Evolutionary conservation across 177 flowering plant species (phyloP), one percentile per base, ranked within the genome.

Genomic region (Vitis hybrid): DNA sequence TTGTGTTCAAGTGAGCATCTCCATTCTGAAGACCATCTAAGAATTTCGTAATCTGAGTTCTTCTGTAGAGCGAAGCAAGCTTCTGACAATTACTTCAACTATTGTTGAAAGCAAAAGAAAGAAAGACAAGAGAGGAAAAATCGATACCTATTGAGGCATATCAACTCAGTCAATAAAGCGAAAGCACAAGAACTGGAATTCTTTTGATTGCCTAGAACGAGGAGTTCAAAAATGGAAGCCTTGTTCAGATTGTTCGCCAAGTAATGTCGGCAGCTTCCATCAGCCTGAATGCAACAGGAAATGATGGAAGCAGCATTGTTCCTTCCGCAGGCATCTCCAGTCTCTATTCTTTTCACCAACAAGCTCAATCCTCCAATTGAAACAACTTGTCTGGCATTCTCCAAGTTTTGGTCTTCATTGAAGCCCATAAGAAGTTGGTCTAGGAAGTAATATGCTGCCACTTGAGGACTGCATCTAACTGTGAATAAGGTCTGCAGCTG

Each of bases 371-470:
- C 93, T 51, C 93, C 93, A 15, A 84, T 80, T 1, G 87, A 71
- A 18, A 89, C 77, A 14, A 86, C 77, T 53, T 83, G 82, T 61
- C 79, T 74, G 2, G 88, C 87, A 76, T 87, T 89, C 74, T 86
- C 90, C 5, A 78, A 45, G 75, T 84, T 87, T 55, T 74, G 77
- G 59, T 84, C 91, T 59, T 84, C 85, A 62, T 84, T 83, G 60
- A 83, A 86, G 39, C 93, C 91, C 0, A 78, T 78, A 20, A 90
- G 76, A 68, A 87, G 87, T 67, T 87, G 89, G 71, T 79, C 79
- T 19, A 89, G 76, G 5, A 90, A 78, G 80, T 90, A 87, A 66
- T 80, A 78, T 22, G 90, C 96, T 8, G 96, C 88, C 29, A 66
- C 81, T 52, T 76, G 80, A 63, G 92, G 85, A 60, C 71, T 74